phyloP scores from a whole-genome alignment of 1,139 yeast genomes.

The Casaregolazyma suthepensis region DNA sequence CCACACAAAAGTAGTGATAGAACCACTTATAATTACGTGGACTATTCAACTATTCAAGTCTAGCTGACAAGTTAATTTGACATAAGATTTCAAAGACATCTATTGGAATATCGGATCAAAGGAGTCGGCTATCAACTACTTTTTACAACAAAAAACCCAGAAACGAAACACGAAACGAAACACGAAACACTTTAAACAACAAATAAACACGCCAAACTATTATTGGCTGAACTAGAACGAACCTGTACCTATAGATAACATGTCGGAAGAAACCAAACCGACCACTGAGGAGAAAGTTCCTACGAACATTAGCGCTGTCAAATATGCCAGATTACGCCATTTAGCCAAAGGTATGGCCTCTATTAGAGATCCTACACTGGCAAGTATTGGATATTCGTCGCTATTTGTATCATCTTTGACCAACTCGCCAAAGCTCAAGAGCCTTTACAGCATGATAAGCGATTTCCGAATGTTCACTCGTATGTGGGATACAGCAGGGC shows the following conservation, averaged over 20 bases:
- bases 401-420: slow-evolving; percentile 25
- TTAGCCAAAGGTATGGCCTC: slow-evolving; percentile 9
- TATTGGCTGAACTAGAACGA: background rate
- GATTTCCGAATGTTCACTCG: slow-evolving; percentile 37
- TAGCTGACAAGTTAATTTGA: background rate
- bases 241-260: background rate
- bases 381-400: slow-evolving; percentile 27
- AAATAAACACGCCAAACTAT: background rate
- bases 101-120: background rate
- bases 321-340: slow-evolving; percentile 4
- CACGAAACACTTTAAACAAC: background rate
- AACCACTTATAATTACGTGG: background rate
- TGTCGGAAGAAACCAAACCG: background rate
- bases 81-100: background rate
- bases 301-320: background rate
- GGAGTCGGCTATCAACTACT: background rate
- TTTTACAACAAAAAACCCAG: background rate
- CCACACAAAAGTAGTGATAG: background rate
- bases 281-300: background rate
- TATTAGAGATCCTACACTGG: slow-evolving; percentile 22
- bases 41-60: background rate
- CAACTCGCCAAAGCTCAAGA: slow-evolving; percentile 13
- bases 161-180: background rate
- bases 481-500: slow-evolving; percentile 34
- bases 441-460: slow-evolving; percentile 30